A percentile compares a stretch with the other conserved stretches of the same genome.
phyloP scores from a whole-genome alignment of 495 filamentous ascomycete species.

The Aspergillus heteromorphus region DNA sequence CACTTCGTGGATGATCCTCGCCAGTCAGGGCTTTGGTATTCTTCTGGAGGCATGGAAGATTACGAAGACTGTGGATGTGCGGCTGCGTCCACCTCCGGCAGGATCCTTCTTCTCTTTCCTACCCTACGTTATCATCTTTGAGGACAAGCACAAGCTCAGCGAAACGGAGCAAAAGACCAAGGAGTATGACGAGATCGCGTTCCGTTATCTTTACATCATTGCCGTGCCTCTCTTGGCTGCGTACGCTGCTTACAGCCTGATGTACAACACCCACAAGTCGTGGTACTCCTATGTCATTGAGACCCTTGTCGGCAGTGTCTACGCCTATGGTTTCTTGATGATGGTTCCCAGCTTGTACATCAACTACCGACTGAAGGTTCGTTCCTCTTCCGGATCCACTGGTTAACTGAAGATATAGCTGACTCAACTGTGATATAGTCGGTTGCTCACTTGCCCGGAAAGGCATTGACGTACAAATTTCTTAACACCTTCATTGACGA shows the following conservation, averaged over 20 bases:
- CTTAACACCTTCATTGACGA: conserved; percentile 77
- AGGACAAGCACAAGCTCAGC: conserved; percentile 93
- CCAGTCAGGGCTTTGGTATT: conserved; percentile 89
- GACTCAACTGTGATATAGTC: conserved; percentile 41
- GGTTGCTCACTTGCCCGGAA: conserved; percentile 94
- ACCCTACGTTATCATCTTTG: conserved; percentile 80
- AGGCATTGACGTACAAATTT: conserved; percentile 97
- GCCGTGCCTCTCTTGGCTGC: conserved; percentile 84
- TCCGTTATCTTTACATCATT: conserved; percentile 89
- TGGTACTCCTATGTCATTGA: conserved; percentile 94
- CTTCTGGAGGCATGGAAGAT: conserved; percentile 96
- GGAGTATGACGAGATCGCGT: conserved; percentile 96
- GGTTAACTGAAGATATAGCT: not conserved
- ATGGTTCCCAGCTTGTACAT: conserved; percentile 98
- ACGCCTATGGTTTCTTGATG: conserved; percentile 98
- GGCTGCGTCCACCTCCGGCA: conserved; percentile 61
- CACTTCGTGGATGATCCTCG: conserved; percentile 98
- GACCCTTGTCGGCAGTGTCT: conserved; percentile 91
- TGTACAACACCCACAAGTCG: conserved; percentile 94
- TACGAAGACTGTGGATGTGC: conserved; percentile 93
- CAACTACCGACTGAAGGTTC: conserved; percentile 88
- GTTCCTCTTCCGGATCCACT: conserved; percentile 8
- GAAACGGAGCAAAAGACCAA: conserved; percentile 96
- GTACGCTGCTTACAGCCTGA: conserved; percentile 82
- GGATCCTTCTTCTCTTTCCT: conserved; percentile 64